Evolutionary conservation across 257 asterid genomes (phyloP).

Genomic region (Voacanga thouarsii): DNA sequence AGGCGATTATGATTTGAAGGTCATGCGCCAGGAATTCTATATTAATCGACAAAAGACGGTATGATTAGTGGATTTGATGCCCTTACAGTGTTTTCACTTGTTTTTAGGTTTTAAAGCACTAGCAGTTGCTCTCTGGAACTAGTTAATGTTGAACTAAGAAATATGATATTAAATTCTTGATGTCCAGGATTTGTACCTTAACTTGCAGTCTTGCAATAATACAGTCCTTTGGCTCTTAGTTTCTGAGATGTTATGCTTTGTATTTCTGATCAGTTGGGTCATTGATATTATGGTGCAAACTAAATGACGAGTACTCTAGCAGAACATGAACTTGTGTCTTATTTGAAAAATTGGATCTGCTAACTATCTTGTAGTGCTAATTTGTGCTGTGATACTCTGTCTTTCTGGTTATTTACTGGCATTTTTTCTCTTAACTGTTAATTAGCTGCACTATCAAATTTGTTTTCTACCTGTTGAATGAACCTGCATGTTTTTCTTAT

Average conservation of each 20-base stretch:
- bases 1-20: slow-evolving; percentile 99
- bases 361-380: neutral
- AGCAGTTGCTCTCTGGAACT: neutral
- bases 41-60: slow-evolving; percentile 87
- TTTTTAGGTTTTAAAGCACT: neutral
- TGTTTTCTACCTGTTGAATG: neutral
- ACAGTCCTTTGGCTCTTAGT: neutral
- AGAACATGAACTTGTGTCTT: neutral
- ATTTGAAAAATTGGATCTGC: neutral
- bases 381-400: neutral
- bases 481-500: neutral
- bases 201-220: neutral
- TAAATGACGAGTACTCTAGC: neutral
- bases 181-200: neutral
- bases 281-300: neutral
- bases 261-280: neutral
- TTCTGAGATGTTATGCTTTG: neutral
- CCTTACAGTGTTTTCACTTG: slow-evolving; percentile 15
- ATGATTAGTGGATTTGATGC: slow-evolving; percentile 31
- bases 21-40: slow-evolving; percentile 97
- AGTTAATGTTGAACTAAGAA: neutral
- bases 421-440: neutral
- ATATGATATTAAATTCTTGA: neutral
- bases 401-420: neutral
- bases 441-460: neutral